These are phyloP conservation scores for Beta corolliflora DNA, from an alignment of 179 eudicot genomes.

Conservation along the genomic window DNA sequence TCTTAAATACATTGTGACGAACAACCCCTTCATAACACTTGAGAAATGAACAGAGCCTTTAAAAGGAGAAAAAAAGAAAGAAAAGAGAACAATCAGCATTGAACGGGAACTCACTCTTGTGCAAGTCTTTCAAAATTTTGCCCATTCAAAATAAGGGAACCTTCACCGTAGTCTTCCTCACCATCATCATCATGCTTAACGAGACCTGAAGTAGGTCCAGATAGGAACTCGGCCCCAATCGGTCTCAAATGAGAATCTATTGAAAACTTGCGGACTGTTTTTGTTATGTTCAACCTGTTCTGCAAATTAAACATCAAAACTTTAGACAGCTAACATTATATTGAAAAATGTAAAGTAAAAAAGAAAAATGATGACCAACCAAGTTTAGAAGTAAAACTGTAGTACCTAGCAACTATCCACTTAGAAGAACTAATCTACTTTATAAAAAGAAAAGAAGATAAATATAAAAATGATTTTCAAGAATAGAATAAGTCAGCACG, in stretches of 20 bases:
- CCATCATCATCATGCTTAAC: slow-evolving; percentile 84
- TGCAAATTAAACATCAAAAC: slow-evolving; percentile 46
- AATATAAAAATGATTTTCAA: too few relatives aligned
- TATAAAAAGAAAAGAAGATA: too few relatives aligned
- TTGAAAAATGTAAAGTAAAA: background rate
- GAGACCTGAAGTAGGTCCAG: slow-evolving; percentile 47
- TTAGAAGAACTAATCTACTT: background rate
- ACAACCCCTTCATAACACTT: background rate
- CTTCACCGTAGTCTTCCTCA: slow-evolving; percentile 78
- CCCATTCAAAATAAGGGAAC: slow-evolving; percentile 54
- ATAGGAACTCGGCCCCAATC: slow-evolving; percentile 69
- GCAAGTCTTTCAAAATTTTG: slow-evolving; percentile 72
- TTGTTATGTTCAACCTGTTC: slow-evolving; percentile 98
- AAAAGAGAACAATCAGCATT: background rate
- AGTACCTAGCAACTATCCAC: slow-evolving; percentile 10
- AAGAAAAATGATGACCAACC: background rate
- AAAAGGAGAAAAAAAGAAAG: slow-evolving; percentile 1
- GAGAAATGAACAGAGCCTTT: slow-evolving; percentile 6
- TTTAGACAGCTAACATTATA: slow-evolving; percentile 28
- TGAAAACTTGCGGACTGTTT: slow-evolving; percentile 82
- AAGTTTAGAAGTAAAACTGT: background rate
- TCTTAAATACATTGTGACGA: background rate
- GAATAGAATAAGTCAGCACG: background rate
- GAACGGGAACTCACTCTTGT: slow-evolving; percentile 59
- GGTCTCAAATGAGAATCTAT: slow-evolving; percentile 65